These are phyloP conservation scores for Oxytropis ochrocephala DNA, from an alignment of 306 rosid genomes.

Conservation along the genomic window DNA sequence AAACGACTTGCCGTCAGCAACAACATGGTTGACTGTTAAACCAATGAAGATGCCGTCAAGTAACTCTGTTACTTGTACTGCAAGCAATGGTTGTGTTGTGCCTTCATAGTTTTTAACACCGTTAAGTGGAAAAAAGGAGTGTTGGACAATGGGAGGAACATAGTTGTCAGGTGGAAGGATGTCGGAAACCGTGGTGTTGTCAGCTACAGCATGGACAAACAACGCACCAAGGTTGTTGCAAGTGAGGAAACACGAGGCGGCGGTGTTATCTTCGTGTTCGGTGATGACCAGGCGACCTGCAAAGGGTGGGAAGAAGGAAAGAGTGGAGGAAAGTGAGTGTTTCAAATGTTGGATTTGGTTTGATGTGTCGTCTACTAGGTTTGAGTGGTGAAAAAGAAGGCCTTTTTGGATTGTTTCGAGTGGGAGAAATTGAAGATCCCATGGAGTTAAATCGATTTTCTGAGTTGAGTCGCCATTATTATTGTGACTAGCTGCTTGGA, in stretches of 20 bases:
- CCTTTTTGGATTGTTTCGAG: constrained; percentile 27
- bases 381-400: constrained; percentile 22
- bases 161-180: constrained; percentile 15
- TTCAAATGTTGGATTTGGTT: constrained; percentile 20
- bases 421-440: constrained; percentile 32
- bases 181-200: background rate
- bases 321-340: constrained; percentile 26
- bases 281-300: constrained; percentile 17
- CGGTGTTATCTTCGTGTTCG: background rate
- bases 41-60: constrained; percentile 37
- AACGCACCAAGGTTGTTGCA: constrained; percentile 27
- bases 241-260: constrained; percentile 1
- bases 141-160: constrained; percentile 20
- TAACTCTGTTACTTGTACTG: constrained; percentile 41
- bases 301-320: constrained; percentile 28
- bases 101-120: background rate
- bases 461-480: background rate
- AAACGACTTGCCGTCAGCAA: constrained; percentile 25
- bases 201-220: constrained; percentile 25
- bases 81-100: constrained; percentile 25
- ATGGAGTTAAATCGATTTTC: constrained; percentile 25
- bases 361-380: background rate
- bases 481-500: background rate
- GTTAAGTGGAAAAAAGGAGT: constrained; percentile 28
- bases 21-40: constrained; percentile 15